These are phyloP conservation scores for Triticum monococcum DNA, from an alignment of 176 grass and related monocot genomes.

Conservation along the genomic window DNA sequence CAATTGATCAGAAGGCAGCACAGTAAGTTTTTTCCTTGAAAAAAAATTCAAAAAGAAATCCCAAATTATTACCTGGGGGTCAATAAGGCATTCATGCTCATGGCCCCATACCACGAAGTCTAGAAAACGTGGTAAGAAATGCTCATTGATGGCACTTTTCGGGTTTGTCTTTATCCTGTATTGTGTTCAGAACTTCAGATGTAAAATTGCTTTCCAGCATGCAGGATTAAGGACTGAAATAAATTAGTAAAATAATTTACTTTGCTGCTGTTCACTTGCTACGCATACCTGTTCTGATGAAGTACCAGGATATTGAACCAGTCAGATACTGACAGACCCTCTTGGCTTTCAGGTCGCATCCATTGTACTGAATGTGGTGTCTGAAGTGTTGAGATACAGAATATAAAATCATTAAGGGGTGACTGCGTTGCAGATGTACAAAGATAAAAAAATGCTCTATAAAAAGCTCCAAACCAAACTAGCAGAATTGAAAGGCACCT, in stretches of 20 bases:
- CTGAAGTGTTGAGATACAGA: slow-evolving; percentile 44
- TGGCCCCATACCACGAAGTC: slow-evolving; percentile 96
- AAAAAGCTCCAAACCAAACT: neutral
- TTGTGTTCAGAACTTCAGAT: slow-evolving; percentile 7
- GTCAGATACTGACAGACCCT: slow-evolving; percentile 60
- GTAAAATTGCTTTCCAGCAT: slow-evolving; percentile 11
- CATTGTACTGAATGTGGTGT: slow-evolving; percentile 91
- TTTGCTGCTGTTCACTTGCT: neutral
- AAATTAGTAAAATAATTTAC: neutral
- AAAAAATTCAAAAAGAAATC: neutral
- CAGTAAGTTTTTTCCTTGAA: neutral
- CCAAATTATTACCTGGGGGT: slow-evolving; percentile 69
- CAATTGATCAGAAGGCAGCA: slow-evolving; percentile 4
- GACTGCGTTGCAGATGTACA: neutral
- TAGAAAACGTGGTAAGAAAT: slow-evolving; percentile 91
- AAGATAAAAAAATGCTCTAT: neutral
- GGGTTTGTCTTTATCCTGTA: slow-evolving; percentile 89
- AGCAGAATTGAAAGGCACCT: slow-evolving; percentile 48
- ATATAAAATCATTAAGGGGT: slow-evolving; percentile 14
- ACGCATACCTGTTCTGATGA: slow-evolving; percentile 83
- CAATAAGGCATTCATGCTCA: slow-evolving; percentile 93
- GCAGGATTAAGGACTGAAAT: neutral
- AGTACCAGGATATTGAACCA: slow-evolving; percentile 99
- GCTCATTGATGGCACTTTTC: slow-evolving; percentile 91
- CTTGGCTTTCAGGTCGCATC: slow-evolving; percentile 87